Evolutionary conservation across 176 grass and related monocot species (phyloP), one percentile per base, ranked within the genome.

Genomic region (Eragrostis curvula): DNA sequence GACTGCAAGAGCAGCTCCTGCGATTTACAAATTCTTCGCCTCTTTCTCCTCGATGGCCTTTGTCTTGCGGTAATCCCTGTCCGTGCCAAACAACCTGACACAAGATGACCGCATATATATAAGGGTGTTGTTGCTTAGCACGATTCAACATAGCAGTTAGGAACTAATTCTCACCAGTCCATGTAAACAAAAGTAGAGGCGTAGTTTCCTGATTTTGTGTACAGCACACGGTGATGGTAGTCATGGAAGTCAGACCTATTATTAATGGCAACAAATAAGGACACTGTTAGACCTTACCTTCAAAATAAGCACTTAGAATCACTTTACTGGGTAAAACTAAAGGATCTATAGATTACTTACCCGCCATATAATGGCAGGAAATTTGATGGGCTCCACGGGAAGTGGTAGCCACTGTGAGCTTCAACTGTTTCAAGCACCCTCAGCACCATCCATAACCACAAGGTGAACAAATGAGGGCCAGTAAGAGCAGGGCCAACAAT

Each of bases 311-410:
- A 60, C 27, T 5, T 60, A 13, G 7, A 25, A 74, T 74, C 1
- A n/a, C 30, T 60, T 60, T 28, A 18, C 23, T 32, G 13, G 1
- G 27, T 18, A 48, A 25, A 72, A n/a, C n/a, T n/a, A n/a, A n/a
- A 59, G 58, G 24, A 80, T 53, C 53, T 27, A 70, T 21, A n/a
- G n/a, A 42, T 24, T 75, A 81, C 92, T 85, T 74, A 98, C 92
- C 96, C 96, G 74, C 96, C 96, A 75, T 98, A 98, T 7, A 98
- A 82, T 60, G 92, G 92, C 78, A 98, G 70, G 84, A 95, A 98
- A 83, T 98, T 98, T 25, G 96, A 98, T 44, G 96, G 96, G 88
- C 90, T 98, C 92, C 92, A 98, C 9, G 96, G 92, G 71, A 98
- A 98, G 56, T 95, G 96, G 62, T 95, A 98, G 42, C 96, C 96